Base-by-base conservation (phyloP, 768 basidiomycete species). In the Amanita rubescens region DNA sequence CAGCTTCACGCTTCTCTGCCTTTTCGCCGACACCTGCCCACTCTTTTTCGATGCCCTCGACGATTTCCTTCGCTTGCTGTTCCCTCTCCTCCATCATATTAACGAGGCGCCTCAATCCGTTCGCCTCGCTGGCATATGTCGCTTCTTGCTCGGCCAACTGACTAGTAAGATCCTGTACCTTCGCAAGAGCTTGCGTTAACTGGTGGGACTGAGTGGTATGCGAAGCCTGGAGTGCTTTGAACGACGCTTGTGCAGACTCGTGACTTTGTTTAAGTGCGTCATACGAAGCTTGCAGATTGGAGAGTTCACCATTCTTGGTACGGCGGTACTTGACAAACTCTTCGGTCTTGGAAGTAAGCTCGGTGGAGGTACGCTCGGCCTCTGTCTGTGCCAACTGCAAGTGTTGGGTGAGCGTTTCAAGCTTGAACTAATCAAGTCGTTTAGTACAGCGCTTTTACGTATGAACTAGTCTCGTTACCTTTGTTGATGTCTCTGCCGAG, bases 41-140 rank as follows among this genome's bases (percentile, higher is more conserved):
- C 59, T 95, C 91, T 25, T 72, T 75, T 67, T 96, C 94, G 52
- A 97, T 81, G 35, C 75, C 75, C 20, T 91, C 85, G 0, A 97
- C 84, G 50, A 92, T 81, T 19, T 80, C 77, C 70, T 90, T 89
- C 19, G 90, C 81, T 57, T 94, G 87, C 49, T 84, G 82, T 65
- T 94, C 92, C 34, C 94, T 79, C 53, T 86, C 86, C 65, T 97
- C 92, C 75, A 96, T 84, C 74, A 94, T 80, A 6, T 78, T 71
- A 10, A 94, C 85, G 15, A 96, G 74, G 27, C 92, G 77, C 54
- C 81, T 79, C 59, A 94, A 69, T 11, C 82, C 80, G 37, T 77
- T 81, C 2, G 84, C 82, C 65, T 97, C 94, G 54, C 77, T 80
- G 0, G 85, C 76, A 64, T 90, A 94, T 1, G 82, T 83, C 1